Base-by-base conservation (phyloP, 78 protist species). In the Mantamonas sphyraenae region DNA sequence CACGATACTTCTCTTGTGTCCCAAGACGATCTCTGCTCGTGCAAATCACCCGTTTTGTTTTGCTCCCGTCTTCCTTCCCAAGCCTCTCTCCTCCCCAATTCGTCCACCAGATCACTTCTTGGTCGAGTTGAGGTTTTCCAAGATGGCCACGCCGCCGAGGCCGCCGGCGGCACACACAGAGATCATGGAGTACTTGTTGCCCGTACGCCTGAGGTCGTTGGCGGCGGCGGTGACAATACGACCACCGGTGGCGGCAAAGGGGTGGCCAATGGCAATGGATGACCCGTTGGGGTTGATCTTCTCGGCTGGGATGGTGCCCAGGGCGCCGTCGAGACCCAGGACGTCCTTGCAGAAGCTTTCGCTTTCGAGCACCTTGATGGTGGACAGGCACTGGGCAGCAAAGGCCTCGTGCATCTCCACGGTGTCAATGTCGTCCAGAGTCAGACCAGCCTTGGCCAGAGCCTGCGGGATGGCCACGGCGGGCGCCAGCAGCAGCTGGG, bases 361-460 rank as follows among this genome's bases (percentile, higher is more conserved):
- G n/a, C 8, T 31, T 50, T 64, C 77, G 37, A 76, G 34, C 20
- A 22, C 61, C 17, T 30, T 30, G 31, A 76, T 14, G 24, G 80
- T 76, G 31, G 74, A 57, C 50, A 76, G n/a, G n/a, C n/a, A n/a
- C 78, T 84, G 96, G 2, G 86, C 74, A 30, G 96, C 96, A 40
- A 94, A 94, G 24, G 97, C 97, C 76, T 94, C 97, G 71, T 94
- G 91, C 80, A 94, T 81, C 71, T 94, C 97, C 33, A 26, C 87
- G 37, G 90, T 59, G 53, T 94, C 97, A 26, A 94, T 87, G 53
- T 94, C 96, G 42, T 70, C 55, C 10, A 77, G 22, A 24, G 81
- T 24, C 34, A 94, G 79, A 26, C 95, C 93, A 17, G 91, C 88
- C 43, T 74, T 40, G 43, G 61, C 40, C 45, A 93, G 66, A 17